Conservation (phyloP, 129 eudicot species). For the Chrysanthemum lavandulifolium region DNA sequence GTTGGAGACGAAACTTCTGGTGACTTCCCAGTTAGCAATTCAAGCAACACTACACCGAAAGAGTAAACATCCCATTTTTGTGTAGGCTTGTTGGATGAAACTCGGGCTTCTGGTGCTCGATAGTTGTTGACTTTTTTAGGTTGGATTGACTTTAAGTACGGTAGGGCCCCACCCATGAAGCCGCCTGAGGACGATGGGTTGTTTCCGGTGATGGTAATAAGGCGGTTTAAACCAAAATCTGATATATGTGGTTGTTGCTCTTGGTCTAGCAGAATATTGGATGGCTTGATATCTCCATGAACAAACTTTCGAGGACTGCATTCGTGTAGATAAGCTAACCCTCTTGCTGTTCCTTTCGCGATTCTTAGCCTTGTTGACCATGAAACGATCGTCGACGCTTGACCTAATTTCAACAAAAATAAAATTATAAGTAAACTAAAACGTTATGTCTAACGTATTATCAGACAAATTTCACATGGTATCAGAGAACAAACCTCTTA, state of each 20-base stretch:
- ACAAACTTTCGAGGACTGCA: constrained; percentile 97
- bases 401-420: constrained; percentile 33
- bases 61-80: constrained; percentile 98
- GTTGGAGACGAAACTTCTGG: constrained; percentile 76
- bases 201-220: constrained; percentile 77
- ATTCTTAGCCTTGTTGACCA: constrained; percentile 81
- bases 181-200: constrained; percentile 93
- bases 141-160: constrained; percentile 62
- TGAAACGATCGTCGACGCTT: constrained; percentile 51
- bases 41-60: constrained; percentile 89
- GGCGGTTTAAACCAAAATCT: constrained; percentile 85
- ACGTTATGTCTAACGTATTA: too few species aligned
- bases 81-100: constrained; percentile 51
- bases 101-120: constrained; percentile 85
- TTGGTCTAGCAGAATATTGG: constrained; percentile 85
- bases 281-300: constrained; percentile 91
- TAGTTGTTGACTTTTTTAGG: constrained; percentile 56
- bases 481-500: too few species aligned
- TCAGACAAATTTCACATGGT: too few species aligned
- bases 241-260: constrained; percentile 77
- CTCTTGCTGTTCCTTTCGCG: constrained; percentile 82
- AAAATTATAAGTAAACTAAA: too few species aligned
- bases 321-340: constrained; percentile 94
- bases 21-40: constrained; percentile 81
- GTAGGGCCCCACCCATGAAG: constrained; percentile 85